phyloP scores from a whole-genome alignment of 1,284 basidiomycete genomes.

The Sanghuangporus baumii region DNA sequence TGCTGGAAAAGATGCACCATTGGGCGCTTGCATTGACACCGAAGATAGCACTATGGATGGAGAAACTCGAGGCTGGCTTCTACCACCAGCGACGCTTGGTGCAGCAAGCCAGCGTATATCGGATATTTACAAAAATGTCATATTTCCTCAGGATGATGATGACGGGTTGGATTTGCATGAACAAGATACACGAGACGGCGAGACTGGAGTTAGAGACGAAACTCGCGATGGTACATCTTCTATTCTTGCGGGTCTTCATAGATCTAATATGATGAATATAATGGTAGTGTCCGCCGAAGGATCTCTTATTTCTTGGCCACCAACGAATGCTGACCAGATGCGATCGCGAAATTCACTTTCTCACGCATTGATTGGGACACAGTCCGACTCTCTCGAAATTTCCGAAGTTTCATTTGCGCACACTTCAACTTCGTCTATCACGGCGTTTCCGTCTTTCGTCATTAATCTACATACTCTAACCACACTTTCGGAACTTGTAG shows the following conservation, averaged over 20 bases:
- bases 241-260: background rate
- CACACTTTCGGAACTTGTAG: slow-evolving; percentile 35
- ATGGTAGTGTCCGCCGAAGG: slow-evolving; percentile 31
- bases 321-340: slow-evolving; percentile 31
- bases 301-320: slow-evolving; percentile 47
- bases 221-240: background rate
- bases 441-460: slow-evolving; percentile 59
- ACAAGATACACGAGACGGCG: slow-evolving; percentile 9
- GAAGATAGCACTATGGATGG: background rate
- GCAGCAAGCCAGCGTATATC: slow-evolving; percentile 60
- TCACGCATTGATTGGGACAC: slow-evolving; percentile 25
- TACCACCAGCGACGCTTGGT: slow-evolving; percentile 49
- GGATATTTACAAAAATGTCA: slow-evolving; percentile 56
- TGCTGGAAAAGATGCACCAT: background rate
- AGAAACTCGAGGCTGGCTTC: slow-evolving; percentile 16
- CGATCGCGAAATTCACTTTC: slow-evolving; percentile 23
- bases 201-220: background rate
- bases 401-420: slow-evolving; percentile 45
- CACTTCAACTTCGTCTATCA: slow-evolving; percentile 61
- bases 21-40: background rate
- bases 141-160: slow-evolving; percentile 44
- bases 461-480: slow-evolving; percentile 56
- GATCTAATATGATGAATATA: slow-evolving; percentile 11
- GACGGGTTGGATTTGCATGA: slow-evolving; percentile 17
- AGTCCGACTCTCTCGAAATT: slow-evolving; percentile 34